A percentile compares a stretch with the other conserved stretches of the same genome.
phyloP scores from a whole-genome alignment of 768 basidiomycete genomes.

The Russula virescens region DNA sequence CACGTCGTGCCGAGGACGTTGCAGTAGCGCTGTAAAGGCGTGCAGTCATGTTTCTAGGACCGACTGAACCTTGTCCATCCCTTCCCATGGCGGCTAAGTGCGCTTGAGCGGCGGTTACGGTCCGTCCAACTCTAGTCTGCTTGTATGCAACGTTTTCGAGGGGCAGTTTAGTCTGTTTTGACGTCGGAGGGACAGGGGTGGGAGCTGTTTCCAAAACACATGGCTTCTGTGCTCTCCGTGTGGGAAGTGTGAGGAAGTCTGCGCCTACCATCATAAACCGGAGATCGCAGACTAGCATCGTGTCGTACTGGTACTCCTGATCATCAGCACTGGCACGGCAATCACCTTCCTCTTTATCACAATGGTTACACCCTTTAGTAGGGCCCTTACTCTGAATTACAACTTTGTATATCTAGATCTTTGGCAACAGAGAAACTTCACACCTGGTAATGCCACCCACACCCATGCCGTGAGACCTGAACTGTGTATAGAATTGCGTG shows the following conservation, averaged over 20 bases:
- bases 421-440: background rate
- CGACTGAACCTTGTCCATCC: too few species aligned
- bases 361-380: too few species aligned
- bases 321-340: background rate
- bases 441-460: background rate
- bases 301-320: background rate
- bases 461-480: background rate
- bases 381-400: background rate
- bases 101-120: background rate
- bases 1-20: too few species aligned
- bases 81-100: too few species aligned
- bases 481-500: too few species aligned
- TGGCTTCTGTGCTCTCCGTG: too few species aligned
- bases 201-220: background rate
- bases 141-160: too few species aligned
- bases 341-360: background rate
- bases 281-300: background rate
- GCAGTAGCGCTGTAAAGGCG: too few species aligned
- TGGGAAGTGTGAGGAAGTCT: background rate
- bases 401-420: background rate
- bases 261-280: background rate
- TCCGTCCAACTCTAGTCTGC: background rate
- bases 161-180: too few species aligned
- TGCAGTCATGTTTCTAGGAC: too few species aligned
- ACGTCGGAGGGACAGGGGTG: background rate